Evolutionary conservation across 192 early-diverging fungal genomes (phyloP), one percentile per base, ranked within the genome.

Genomic region (Mortierella alpina): DNA sequence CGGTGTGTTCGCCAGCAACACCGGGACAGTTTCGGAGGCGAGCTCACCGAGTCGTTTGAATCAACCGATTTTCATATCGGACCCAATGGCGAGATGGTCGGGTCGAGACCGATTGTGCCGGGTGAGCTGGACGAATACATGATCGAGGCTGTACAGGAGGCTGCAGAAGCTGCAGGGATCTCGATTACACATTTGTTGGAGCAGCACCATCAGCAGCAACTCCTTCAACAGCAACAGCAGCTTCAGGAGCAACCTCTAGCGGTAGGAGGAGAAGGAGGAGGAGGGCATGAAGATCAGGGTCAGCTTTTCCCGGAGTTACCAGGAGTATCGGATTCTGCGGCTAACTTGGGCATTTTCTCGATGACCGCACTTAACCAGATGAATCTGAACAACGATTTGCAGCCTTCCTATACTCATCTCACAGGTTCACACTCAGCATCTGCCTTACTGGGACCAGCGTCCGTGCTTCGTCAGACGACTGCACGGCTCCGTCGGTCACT

Each of bases 141-240:
- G 76, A 80, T 80, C 41, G 76, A 80, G 59, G 76, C 76, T 11
- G 70, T 80, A 12, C 76, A 80, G 59, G 76, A 72, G 50, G 76
- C 76, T 17, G 76, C 76, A 10, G 65, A 80, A 7, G 51, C 63
- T 14, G 70, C 76, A 18, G 76, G 70, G 4, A 80, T 80, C 10
- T 80, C 76, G 20, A 72, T 72, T 46, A n/a, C 62, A 6, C 64
- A 72, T 45, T 41, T 80, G 50, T 58, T 80, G 58, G 70, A 80
- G 48, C 76, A 80, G 53, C 52, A 71, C 31, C 64, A 71, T 6
- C 69, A 67, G 22, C 59, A 55, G 13, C 62, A 63, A 14, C 50
- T 70, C 23, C 45, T 50, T 31, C 1, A 54, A 5, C 51, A 41
- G 48, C 58, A 68, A 44, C 76, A 80, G 53, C 52, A 71, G 18